Conservation (phyloP, 257 asterid genomes). For the Linaria vulgaris region DNA sequence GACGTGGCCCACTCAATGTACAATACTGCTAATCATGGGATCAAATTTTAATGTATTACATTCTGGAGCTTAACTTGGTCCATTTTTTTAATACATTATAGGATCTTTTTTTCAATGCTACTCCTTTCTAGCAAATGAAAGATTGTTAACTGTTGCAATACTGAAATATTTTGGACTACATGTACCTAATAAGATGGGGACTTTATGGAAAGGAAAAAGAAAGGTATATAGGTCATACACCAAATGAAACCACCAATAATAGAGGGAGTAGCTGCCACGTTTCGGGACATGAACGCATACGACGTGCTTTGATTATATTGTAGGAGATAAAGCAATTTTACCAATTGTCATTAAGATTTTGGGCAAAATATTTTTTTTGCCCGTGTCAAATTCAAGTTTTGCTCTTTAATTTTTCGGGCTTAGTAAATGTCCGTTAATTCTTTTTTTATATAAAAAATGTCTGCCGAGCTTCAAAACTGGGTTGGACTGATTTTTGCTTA, state of each 20-base stretch:
- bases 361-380: no score
- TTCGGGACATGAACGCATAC: background rate
- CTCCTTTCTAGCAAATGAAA: background rate
- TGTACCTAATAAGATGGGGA: conserved; percentile 7
- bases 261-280: conserved; percentile 45
- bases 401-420: no score
- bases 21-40: background rate
- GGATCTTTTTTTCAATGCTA: background rate
- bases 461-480: no score
- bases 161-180: conserved; percentile 6
- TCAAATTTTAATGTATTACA: no score
- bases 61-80: no score
- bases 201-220: conserved; percentile 13
- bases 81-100: no score
- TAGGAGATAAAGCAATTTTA: no score
- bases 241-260: conserved; percentile 34
- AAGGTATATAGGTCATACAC: conserved; percentile 11
- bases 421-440: no score
- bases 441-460: no score
- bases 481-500: no score
- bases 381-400: no score
- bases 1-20: conserved; percentile 24
- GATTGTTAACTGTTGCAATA: conserved; percentile 1
- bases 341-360: no score
- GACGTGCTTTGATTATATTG: conserved; percentile 27